Evolutionary conservation across 2,329 filamentous ascomycete genomes (phyloP), one percentile per base, ranked within the genome.

Genomic region (Alternaria rosae): DNA sequence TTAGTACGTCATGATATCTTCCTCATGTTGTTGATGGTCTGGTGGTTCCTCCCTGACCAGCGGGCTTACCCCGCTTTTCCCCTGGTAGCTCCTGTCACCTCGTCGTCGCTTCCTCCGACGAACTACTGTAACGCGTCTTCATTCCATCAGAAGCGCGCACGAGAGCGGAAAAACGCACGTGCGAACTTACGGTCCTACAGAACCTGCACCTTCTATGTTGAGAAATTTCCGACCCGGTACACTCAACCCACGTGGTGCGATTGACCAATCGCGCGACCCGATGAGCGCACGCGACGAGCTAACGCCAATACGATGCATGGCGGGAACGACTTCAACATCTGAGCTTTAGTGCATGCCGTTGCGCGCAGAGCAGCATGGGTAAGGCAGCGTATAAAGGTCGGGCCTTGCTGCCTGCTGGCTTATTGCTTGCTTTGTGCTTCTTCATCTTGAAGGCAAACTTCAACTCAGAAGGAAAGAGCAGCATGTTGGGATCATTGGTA

Each of bases 401-500:
- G 25, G 50, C 53, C 43, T 44, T 67, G 63, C 45, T 66, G 38
- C 45, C 62, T 30, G 43, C 43, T 30, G 23, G 20, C 15, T 44
- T 57, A 35, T 15, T 65, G 25, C 44, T 55, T 52, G 32, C 48
- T 23, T 44, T 54, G 38, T 53, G 44, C 13, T 11, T 41, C 21
- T 42, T 32, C 11, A 13, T 60, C 21, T 21, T 66, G 32, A n/a
- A 50, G 32, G 26, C 45, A 17, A 35, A 26, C n/a, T 50, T 47
- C 41, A 48, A 5, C 10, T n/a, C 20, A 6, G 23, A 53, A 21
- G 6, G 23, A 21, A 20, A 11, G 47, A 48, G 25, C 53, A 66
- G 15, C 3, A 70, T 72, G 66, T 59, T 69, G 41, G 45, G 57
- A 21, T 51, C 61, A 47, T 57, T 54, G 53, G 70, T 71, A 66